phyloP scores from a whole-genome alignment of 495 filamentous ascomycete genomes.

The Penicillium simplicissimum region DNA sequence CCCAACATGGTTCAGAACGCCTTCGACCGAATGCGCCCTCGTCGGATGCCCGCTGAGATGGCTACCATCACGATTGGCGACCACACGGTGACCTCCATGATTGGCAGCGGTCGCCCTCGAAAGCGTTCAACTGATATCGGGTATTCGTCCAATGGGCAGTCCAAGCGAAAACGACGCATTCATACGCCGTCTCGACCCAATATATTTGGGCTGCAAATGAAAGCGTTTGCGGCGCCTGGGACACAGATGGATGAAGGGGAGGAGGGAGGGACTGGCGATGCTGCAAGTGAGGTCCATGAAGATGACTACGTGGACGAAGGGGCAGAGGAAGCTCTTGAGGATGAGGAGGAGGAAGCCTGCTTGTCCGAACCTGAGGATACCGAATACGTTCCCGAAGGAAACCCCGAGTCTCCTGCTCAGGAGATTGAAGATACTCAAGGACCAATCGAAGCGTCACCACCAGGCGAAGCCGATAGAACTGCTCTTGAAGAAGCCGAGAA shows the following conservation, averaged over 20 bases:
- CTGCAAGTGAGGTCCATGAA: slow-evolving; percentile 34
- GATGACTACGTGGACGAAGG: slow-evolving; percentile 22
- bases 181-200: slow-evolving; percentile 45
- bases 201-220: slow-evolving; percentile 67
- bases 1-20: slow-evolving; percentile 61
- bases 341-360: slow-evolving; percentile 16
- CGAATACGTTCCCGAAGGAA: slow-evolving; percentile 14
- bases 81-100: slow-evolving; percentile 64
- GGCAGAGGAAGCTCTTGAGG: slow-evolving; percentile 22
- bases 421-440: slow-evolving; percentile 18
- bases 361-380: slow-evolving; percentile 8
- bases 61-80: slow-evolving; percentile 91
- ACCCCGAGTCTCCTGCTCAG: slow-evolving; percentile 12
- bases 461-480: slow-evolving; percentile 41
- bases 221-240: slow-evolving; percentile 73
- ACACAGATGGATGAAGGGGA: slow-evolving; percentile 36
- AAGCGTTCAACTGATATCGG: slow-evolving; percentile 34
- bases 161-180: slow-evolving; percentile 36
- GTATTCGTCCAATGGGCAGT: slow-evolving; percentile 14
- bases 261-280: slow-evolving; percentile 30
- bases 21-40: slow-evolving; percentile 67
- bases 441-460: slow-evolving; percentile 15
- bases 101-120: slow-evolving; percentile 52
- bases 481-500: slow-evolving; percentile 63
- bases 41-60: slow-evolving; percentile 63